A percentile compares a stretch with the other conserved stretches of the same genome.
phyloP scores from a whole-genome alignment of 1,139 yeast genomes.

The Candida sojae region DNA sequence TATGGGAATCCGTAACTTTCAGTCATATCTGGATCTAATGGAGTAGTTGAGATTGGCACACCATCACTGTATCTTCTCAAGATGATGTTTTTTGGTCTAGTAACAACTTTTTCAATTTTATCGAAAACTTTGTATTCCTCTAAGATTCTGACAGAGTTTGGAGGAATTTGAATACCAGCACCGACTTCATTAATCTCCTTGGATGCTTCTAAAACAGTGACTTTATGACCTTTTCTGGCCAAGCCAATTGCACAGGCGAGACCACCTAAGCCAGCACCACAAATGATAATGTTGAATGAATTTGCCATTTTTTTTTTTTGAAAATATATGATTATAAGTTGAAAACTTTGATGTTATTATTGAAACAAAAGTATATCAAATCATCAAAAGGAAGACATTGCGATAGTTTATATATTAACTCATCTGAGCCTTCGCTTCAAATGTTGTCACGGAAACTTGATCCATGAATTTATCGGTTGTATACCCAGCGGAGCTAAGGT shows the following conservation, averaged over 20 bases:
- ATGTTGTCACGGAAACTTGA: no score
- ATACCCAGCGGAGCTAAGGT: no score
- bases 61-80: slow-evolving; percentile 24
- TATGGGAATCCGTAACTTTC: slow-evolving; percentile 23
- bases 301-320: background rate
- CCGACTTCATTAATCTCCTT: slow-evolving; percentile 37
- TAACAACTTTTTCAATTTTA: slow-evolving; percentile 20
- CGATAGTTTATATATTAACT: no score
- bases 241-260: slow-evolving; percentile 36
- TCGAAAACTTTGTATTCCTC: slow-evolving; percentile 25
- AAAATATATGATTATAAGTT: background rate
- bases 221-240: slow-evolving; percentile 32
- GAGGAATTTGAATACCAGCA: slow-evolving; percentile 40
- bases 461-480: no score
- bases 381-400: no score
- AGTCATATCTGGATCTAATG: slow-evolving; percentile 21
- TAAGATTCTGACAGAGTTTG: slow-evolving; percentile 27
- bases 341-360: no score
- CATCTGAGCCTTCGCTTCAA: no score
- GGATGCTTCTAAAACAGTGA: slow-evolving; percentile 32
- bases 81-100: slow-evolving; percentile 25
- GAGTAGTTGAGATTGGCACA: slow-evolving; percentile 24
- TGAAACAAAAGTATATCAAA: no score
- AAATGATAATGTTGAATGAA: background rate
- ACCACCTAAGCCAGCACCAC: slow-evolving; percentile 43